Conservation (phyloP, 2,329 filamentous ascomycete species). For the Alternaria hordeiaustralica region DNA sequence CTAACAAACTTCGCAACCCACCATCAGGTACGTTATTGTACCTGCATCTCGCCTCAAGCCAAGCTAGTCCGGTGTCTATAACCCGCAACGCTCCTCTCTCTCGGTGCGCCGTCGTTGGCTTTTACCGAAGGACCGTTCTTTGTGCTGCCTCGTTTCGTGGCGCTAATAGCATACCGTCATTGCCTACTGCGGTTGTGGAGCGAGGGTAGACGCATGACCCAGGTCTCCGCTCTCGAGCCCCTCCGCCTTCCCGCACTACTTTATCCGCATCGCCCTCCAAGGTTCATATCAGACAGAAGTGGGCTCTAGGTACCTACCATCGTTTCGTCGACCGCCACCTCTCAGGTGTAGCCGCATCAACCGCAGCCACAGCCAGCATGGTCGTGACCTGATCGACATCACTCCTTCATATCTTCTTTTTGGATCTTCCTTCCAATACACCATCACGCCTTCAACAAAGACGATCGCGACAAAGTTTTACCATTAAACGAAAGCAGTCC, state of each 20-base stretch:
- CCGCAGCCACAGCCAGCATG: slow-evolving; percentile 31
- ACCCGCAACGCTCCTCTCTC: slow-evolving; percentile 33
- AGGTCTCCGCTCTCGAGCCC: slow-evolving; percentile 31
- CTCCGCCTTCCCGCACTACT: slow-evolving; percentile 39
- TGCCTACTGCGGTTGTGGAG: slow-evolving; percentile 36
- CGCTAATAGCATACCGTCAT: slow-evolving; percentile 40
- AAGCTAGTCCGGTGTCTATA: slow-evolving; percentile 31
- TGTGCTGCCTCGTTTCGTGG: slow-evolving; percentile 28
- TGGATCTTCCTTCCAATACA: slow-evolving; percentile 11
- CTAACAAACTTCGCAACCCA: slow-evolving; percentile 31
- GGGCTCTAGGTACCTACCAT: slow-evolving; percentile 23
- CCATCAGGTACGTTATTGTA: slow-evolving; percentile 31
- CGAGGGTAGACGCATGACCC: slow-evolving; percentile 44
- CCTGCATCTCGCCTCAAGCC: slow-evolving; percentile 35
- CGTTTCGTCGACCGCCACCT: slow-evolving; percentile 26
- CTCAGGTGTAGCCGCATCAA: slow-evolving; percentile 23
- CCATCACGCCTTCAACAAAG: not conserved
- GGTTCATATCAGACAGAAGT: slow-evolving; percentile 26
- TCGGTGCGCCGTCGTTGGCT: slow-evolving; percentile 31
- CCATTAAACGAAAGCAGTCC: not conserved
- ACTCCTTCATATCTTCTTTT: slow-evolving; percentile 24
- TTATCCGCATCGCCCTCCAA: slow-evolving; percentile 38
- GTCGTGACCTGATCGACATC: slow-evolving; percentile 36
- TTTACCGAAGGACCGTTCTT: slow-evolving; percentile 33
- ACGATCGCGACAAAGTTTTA: not conserved